Base-by-base conservation (phyloP, 805 yeast genomes). In the Priceomyces melissophilus region DNA sequence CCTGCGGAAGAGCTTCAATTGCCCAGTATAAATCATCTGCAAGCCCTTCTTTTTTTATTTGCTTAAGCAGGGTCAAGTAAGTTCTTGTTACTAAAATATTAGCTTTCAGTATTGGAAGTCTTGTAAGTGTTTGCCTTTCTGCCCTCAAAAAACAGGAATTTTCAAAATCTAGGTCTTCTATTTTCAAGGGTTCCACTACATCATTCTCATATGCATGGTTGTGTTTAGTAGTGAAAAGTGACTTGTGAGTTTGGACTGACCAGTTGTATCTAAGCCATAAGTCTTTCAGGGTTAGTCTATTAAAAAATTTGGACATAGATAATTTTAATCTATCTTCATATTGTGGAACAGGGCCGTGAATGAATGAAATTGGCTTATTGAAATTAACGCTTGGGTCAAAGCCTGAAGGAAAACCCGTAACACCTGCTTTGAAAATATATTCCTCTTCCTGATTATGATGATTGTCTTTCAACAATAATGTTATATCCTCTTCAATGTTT, bases 321-420 rank as follows among this genome's bases (percentile, higher is more conserved):
- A 69, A 50, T 55, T 76, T 73, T 32, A 85, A 64, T 46, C 78
- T 73, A 14, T 73, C 61, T 39, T 66, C 58, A 51, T 85, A 85
- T 44, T 75, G 76, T 0, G 93, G 95, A 2, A 85, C 90, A 0
- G 90, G 90, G 2, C 63, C 73, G 54, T 85, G 95, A 44, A 85
- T 75, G 35, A 57, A 63, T 0, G 85, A 75, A 30, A 85, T 60
- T 2, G 83, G 79, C 49, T 68, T 60, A 51, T 79, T 65, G 46
- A 76, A 69, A 46, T 76, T 73, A 8, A 55, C 61, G 3, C 69
- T 59, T 3, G 91, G 90, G 52, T 79, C 79, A 58, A 85, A 85
- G 2, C 91, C 91, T 1, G 83, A 78, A 1, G 91, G 87, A 49
- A 82, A 82, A 6, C 81, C 79, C 16, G 81, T 73, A 3, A 75